Percentiles rank a stretch among this genome's conserved stretches.
These are phyloP conservation scores for Penicillium goetzii DNA, from an alignment of 495 filamentous ascomycete genomes.

Conservation along the genomic window DNA sequence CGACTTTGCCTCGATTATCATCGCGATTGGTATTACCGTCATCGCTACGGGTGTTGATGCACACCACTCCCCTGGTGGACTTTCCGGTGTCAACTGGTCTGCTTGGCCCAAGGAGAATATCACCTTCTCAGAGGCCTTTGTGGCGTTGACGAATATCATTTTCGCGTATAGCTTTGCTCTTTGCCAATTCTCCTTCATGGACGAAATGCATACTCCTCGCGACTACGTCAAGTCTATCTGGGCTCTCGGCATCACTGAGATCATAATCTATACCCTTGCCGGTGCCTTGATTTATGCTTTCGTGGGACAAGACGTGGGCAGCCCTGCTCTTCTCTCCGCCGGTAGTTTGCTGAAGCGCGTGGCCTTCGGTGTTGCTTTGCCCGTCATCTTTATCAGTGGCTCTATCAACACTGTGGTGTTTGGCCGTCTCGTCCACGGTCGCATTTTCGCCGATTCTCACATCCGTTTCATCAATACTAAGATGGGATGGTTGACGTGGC, in stretches of 20 bases:
- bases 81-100: not conserved
- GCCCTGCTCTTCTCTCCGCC: not conserved
- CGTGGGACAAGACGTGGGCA: not conserved
- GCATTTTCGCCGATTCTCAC: not conserved
- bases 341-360: not conserved
- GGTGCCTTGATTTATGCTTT: constrained; percentile 1
- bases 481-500: constrained; percentile 3
- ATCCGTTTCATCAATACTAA: constrained; percentile 2
- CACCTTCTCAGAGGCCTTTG: not conserved
- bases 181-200: constrained; percentile 2
- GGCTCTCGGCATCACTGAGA: not conserved
- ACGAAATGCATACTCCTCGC: constrained; percentile 1
- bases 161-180: constrained; percentile 3
- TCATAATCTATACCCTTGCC: not conserved
- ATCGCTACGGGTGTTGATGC: constrained; percentile 3
- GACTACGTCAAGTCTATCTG: constrained; percentile 4
- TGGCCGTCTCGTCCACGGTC: not conserved
- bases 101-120: not conserved
- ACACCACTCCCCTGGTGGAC: not conserved
- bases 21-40: constrained; percentile 1
- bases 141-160: not conserved
- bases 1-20: constrained; percentile 1
- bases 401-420: not conserved
- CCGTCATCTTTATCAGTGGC: not conserved
- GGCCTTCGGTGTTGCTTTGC: not conserved